phyloP scores from a whole-genome alignment of 2,329 filamentous ascomycete species.

The Huntiella decipiens region DNA sequence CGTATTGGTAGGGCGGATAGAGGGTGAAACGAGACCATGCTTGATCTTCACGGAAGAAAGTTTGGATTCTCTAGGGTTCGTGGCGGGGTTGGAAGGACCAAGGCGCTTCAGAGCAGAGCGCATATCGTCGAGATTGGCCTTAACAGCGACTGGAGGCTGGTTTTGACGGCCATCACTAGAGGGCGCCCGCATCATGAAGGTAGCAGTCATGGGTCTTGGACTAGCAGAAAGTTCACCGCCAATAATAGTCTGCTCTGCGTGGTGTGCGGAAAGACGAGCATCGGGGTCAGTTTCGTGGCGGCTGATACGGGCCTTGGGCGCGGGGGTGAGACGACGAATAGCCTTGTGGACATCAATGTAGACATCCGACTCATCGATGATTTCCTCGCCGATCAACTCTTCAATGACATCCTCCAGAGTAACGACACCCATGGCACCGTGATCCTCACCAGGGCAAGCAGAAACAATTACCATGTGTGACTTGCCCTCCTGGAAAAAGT shows the following conservation, averaged over 20 bases:
- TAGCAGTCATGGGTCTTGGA: conserved; percentile 28
- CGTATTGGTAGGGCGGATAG: conserved; percentile 1
- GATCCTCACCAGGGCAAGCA: conserved; percentile 71
- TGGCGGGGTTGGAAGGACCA: conserved; percentile 47
- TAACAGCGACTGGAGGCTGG: conserved; percentile 32
- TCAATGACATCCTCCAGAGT: conserved; percentile 97
- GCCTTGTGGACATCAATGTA: conserved; percentile 98
- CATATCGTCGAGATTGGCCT: conserved; percentile 43
- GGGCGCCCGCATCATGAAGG: conserved; percentile 38
- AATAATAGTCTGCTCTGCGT: neutral
- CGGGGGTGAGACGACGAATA: conserved; percentile 71
- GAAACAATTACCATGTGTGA: conserved; percentile 97
- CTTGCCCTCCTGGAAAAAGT: conserved; percentile 98
- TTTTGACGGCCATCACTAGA: conserved; percentile 32
- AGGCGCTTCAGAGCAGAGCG: conserved; percentile 44
- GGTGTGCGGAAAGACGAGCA: neutral
- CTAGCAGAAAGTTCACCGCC: conserved; percentile 2
- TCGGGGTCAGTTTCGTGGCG: conserved; percentile 17
- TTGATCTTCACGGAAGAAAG: conserved; percentile 51
- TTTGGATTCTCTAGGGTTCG: conserved; percentile 41
- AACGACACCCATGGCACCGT: conserved; percentile 79
- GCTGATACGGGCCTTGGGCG: conserved; percentile 50
- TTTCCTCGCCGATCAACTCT: conserved; percentile 97
- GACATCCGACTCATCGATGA: conserved; percentile 96
- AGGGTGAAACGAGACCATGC: conserved; percentile 19